A percentile compares a stretch with the other conserved stretches of the same genome.
Evolutionary conservation across 1,139 yeast genomes (phyloP).

Genomic region (Taphrina betulina): DNA sequence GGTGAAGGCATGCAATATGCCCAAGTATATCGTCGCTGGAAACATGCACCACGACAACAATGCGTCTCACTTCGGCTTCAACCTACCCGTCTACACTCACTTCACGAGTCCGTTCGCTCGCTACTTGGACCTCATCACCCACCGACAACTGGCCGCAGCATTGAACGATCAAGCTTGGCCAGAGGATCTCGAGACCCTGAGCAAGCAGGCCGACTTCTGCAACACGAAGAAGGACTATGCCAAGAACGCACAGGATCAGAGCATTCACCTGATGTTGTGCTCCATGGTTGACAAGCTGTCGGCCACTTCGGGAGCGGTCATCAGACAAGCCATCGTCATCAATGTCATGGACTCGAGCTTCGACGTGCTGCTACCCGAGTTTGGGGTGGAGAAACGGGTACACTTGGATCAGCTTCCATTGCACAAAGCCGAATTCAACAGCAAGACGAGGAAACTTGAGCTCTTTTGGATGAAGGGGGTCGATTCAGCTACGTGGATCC

Average conservation of each 20-base stretch:
- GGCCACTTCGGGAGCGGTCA: constrained; percentile 63
- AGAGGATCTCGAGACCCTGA: constrained; percentile 69
- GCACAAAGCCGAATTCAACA: constrained; percentile 87
- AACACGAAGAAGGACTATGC: constrained; percentile 96
- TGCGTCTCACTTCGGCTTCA: constrained; percentile 70
- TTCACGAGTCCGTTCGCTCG: constrained; percentile 91
- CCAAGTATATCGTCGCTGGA: constrained; percentile 86
- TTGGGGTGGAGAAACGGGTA: constrained; percentile 95
- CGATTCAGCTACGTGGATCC: constrained; percentile 86
- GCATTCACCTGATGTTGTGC: constrained; percentile 78
- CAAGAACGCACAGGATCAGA: constrained; percentile 88
- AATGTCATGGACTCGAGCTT: constrained; percentile 96
- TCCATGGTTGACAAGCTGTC: constrained; percentile 82
- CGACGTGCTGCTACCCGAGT: constrained; percentile 89
- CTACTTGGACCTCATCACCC: constrained; percentile 89
- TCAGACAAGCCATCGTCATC: constrained; percentile 80
- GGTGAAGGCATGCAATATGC: constrained; percentile 78
- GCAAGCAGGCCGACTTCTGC: constrained; percentile 85
- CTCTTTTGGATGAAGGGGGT: constrained; percentile 89
- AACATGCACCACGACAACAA: constrained; percentile 76
- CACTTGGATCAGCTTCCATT: constrained; percentile 96
- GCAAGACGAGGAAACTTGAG: constrained; percentile 61
- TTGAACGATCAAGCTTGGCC: constrained; percentile 46
- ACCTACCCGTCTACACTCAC: constrained; percentile 84
- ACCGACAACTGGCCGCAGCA: constrained; percentile 78